Evolutionary conservation across 2,329 filamentous ascomycete species (phyloP).

Genomic region (Rachicladosporium sp.): DNA sequence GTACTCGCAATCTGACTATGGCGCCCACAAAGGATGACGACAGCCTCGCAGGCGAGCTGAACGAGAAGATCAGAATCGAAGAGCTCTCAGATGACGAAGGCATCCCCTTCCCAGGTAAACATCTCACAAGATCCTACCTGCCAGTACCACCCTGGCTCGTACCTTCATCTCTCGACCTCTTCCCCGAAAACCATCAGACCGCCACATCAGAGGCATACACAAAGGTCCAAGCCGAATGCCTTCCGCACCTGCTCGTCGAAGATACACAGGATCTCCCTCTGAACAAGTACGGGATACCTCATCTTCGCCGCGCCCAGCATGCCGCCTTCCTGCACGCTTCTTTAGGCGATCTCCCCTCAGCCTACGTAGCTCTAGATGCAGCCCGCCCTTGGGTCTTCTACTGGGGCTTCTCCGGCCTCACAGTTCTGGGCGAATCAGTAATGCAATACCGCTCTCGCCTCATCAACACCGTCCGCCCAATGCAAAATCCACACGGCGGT

Average conservation of each 20-base stretch:
- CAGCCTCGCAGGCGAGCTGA: conserved; percentile 17
- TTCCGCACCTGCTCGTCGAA: conserved; percentile 16
- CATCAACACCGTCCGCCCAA: conserved; percentile 58
- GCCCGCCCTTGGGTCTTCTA: conserved; percentile 90
- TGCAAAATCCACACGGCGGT: conserved; percentile 74
- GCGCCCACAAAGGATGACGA: conserved; percentile 7
- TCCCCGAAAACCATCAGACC: conserved; percentile 11
- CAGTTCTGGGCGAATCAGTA: conserved; percentile 63
- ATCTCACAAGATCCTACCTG: conserved; percentile 4
- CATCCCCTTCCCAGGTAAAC: conserved; percentile 18
- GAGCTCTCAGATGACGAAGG: conserved; percentile 21
- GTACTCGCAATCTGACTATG: conserved; percentile 4
- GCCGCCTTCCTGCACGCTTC: conserved; percentile 47
- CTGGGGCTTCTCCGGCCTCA: conserved; percentile 71
- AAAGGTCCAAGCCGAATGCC: conserved; percentile 9
- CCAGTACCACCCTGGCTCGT: conserved; percentile 17
- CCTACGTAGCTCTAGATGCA: conserved; percentile 67
- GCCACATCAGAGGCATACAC: conserved; percentile 4
- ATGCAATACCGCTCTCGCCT: conserved; percentile 51
- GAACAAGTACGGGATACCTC: conserved; percentile 63
- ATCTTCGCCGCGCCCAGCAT: conserved; percentile 53
- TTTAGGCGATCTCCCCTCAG: conserved; percentile 50
- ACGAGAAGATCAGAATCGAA: conserved; percentile 17
- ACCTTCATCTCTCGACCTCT: conserved; percentile 13
- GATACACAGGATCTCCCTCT: conserved; percentile 32